Conservation (phyloP, 1,139 yeast species). For the Debaryomyces sp. region DNA sequence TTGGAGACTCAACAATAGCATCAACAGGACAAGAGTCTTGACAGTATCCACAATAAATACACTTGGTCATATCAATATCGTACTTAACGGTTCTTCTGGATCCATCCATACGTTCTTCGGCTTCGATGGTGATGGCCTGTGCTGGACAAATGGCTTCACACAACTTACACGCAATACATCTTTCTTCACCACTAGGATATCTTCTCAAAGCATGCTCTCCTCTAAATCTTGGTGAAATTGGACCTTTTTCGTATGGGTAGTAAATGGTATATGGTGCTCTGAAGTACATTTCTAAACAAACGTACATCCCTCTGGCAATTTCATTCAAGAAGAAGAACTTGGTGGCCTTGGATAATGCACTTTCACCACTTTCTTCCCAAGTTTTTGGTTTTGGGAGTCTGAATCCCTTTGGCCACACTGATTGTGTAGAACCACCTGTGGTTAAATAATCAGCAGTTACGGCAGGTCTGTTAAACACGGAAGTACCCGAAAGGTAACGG, state of each 20-base stretch:
- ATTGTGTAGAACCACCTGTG: conserved; percentile 49
- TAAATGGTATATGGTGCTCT: conserved; percentile 87
- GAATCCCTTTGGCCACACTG: conserved; percentile 69
- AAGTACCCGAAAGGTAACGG: conserved; percentile 13
- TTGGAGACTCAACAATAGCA: conserved; percentile 90
- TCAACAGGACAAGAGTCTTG: conserved; percentile 95
- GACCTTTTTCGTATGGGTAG: conserved; percentile 91
- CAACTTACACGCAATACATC: conserved; percentile 86
- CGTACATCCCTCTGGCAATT: conserved; percentile 90
- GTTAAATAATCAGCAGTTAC: conserved; percentile 40
- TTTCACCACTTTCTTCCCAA: conserved; percentile 81
- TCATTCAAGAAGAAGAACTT: conserved; percentile 80
- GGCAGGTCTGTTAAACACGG: conserved; percentile 39
- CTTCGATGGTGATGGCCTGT: conserved; percentile 90
- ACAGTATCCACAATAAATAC: conserved; percentile 92
- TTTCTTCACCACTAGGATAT: conserved; percentile 90
- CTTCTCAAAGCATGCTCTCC: conserved; percentile 93
- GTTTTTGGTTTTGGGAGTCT: conserved; percentile 73
- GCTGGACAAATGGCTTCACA: conserved; percentile 96
- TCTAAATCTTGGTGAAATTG: conserved; percentile 86
- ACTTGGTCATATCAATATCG: conserved; percentile 93
- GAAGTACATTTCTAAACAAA: conserved; percentile 85
- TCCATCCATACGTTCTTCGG: conserved; percentile 90
- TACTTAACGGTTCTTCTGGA: conserved; percentile 87
- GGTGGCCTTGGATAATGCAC: conserved; percentile 83